A percentile compares a stretch with the other conserved stretches of the same genome.
phyloP scores from a whole-genome alignment of 2,329 filamentous ascomycete species.

The Colletotrichum sp. region DNA sequence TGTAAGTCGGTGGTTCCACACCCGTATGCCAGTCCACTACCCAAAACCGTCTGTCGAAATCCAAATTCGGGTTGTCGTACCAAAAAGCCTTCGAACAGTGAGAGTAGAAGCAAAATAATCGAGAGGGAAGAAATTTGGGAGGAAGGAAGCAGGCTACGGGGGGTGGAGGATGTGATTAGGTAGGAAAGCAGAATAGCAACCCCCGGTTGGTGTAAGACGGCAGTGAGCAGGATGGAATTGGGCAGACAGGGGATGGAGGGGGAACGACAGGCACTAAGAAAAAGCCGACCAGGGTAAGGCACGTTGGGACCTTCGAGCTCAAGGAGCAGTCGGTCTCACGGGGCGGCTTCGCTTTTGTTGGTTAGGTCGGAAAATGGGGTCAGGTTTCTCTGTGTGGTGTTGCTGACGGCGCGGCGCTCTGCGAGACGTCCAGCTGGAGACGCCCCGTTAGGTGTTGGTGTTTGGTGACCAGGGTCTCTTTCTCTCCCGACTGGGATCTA shows the following conservation, averaged over 20 bases:
- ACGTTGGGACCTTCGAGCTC: neutral
- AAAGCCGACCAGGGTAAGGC: neutral
- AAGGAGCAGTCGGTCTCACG: neutral
- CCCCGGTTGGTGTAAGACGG: neutral
- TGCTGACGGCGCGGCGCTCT: neutral
- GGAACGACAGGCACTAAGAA: neutral
- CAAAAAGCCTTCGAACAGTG: neutral
- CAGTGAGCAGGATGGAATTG: neutral
- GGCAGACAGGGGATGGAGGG: neutral
- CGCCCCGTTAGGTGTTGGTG: neutral
- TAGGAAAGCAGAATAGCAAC: neutral
- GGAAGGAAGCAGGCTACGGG: neutral
- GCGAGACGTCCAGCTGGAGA: constrained; percentile 1
- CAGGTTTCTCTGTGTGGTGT: neutral
- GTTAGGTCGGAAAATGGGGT: neutral
- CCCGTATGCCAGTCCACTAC: neutral
- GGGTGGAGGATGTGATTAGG: neutral
- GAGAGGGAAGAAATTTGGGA: neutral
- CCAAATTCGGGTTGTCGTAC: neutral
- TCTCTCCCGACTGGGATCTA: neutral
- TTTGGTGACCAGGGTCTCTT: neutral
- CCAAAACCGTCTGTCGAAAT: neutral
- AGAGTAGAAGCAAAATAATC: neutral
- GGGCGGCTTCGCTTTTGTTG: constrained; percentile 12
- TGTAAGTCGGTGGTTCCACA: neutral